Percentiles rank a stretch among this genome's conserved stretches.
Evolutionary conservation across 805 yeast genomes (phyloP).

Genomic region (Metschnikowia peoriensis): DNA sequence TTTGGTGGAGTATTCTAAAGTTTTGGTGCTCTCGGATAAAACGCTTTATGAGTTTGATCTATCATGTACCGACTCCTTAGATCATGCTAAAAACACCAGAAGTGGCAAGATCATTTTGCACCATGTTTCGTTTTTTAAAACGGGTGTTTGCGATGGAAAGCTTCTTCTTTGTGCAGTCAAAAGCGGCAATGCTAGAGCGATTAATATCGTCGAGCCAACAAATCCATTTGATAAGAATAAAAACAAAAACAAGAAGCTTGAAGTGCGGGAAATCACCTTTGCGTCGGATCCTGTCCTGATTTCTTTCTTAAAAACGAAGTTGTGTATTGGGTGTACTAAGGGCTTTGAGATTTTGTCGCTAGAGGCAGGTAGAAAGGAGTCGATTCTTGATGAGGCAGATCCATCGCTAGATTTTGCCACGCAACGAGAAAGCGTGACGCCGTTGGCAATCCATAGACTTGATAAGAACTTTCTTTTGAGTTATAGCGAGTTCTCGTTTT

Average conservation of each 20-base stretch:
- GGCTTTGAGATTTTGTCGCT: conserved; percentile 94
- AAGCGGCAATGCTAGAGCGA: conserved; percentile 72
- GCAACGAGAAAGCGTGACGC: conserved; percentile 72
- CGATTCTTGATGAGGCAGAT: conserved; percentile 95
- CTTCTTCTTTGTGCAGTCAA: conserved; percentile 88
- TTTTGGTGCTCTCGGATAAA: conserved; percentile 80
- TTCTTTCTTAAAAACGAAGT: conserved; percentile 80
- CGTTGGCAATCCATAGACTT: conserved; percentile 86
- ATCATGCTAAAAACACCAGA: conserved; percentile 51
- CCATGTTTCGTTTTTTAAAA: conserved; percentile 89
- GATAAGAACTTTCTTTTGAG: conserved; percentile 85
- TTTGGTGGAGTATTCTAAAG: conserved; percentile 82
- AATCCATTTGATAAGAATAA: conserved; percentile 68
- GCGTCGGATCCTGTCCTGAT: conserved; percentile 89
- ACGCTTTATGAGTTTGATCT: conserved; percentile 74
- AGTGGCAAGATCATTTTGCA: conserved; percentile 75
- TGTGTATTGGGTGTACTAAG: conserved; percentile 93
- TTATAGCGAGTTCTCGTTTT: conserved; percentile 91
- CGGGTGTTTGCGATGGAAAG: conserved; percentile 88
- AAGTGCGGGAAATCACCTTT: conserved; percentile 72
- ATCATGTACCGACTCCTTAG: conserved; percentile 47
- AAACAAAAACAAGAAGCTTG: conserved; percentile 62
- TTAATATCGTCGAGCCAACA: conserved; percentile 84
- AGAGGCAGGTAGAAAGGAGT: conserved; percentile 80
- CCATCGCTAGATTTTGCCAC: conserved; percentile 94